Evolutionary conservation across 2,329 filamentous ascomycete species (phyloP), one percentile per base, ranked within the genome.

Genomic region (Leptographium wingfieldii): DNA sequence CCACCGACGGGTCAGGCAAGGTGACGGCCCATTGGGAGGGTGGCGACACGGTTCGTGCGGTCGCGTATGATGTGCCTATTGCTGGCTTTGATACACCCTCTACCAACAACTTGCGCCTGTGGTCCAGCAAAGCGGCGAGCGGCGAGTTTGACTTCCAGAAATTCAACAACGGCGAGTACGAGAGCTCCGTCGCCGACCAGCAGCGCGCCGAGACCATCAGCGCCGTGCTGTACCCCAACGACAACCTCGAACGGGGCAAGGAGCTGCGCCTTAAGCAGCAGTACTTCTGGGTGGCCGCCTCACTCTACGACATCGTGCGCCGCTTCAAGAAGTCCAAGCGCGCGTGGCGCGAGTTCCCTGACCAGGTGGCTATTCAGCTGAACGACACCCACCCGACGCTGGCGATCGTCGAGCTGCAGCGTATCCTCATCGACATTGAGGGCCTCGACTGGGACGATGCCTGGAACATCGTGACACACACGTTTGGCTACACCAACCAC

Each of bases 91-190:
- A 84, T 63, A 99, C 94, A 0, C 78, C 84, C 9, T 92, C 92
- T 12, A 96, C 92, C 67, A 99, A 99, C 79, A 99, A 99, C 75
- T 80, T 99, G 64, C 87, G 94, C 62, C 80, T 99, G 48, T 99
- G 94, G 94, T 96, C 91, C 53, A 96, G 91, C 79, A 96, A 96
- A 75, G 92, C 94, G 52, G 92, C 92, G 54, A 92, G 90, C 67
- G 94, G 94, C 65, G 94, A 99, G 73, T 99, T 99, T 65, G 92
- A 99, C 76, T 99, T 99, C 76, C 92, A 96, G 70, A 97, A 97
- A 73, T 99, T 99, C 84, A 99, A 99, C 76, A 94, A 81, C 62
- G 94, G 94, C 64, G 92, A 99, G 68, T 99, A 99, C 71, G 94
- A 99, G 76, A 94, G 89, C 76, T 95, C 94, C 14, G 94, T 99